Evolutionary conservation across 345 rosid species (phyloP), one percentile per base, ranked within the genome.

Genomic region (Eutrema heterophyllum): DNA sequence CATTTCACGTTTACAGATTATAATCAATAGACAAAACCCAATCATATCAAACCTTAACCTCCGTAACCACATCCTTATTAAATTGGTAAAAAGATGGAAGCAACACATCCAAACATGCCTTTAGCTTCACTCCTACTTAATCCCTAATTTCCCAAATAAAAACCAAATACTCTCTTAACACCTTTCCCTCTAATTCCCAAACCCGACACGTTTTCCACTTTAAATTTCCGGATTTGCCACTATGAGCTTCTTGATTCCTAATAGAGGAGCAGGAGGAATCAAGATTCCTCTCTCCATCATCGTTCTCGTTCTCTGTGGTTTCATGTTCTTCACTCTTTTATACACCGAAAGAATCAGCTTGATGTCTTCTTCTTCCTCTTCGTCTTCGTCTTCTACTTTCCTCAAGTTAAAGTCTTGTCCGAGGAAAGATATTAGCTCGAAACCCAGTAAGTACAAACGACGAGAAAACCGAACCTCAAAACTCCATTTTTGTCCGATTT

Each of bases 231-330:
- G 41, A 30, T 62, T 21, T 45, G 64, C 68, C 54, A 64, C 71
- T 21, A 78, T 84, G 94, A 84, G 83, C 80, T 84, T 82, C 82
- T 68, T 83, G 57, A 65, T 73, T 27, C 58, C 61, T 5, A 57
- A 76, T 27, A 68, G 79, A 14, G 60, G 74, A 30, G 46, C 74
- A 62, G 82, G 86, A 64, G 87, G 84, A 72, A 41, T 49, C 63
- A 93, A 84, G 81, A 80, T 93, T 3, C 94, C 86, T 35, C 63
- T 87, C 56, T 82, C 97, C 5, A 48, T 88, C 35, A 49, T 85
- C 56, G 71, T 82, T 18, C 55, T 83, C 21, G 59, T 74, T 4
- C 18, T 86, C 26, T 93, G 84, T 78, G 60, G 81, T 61, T 76
- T 93, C 63, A 85, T 86, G 8, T 77, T 89, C 70, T 40, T 86